Evolutionary conservation across 345 rosid species (phyloP), one percentile per base, ranked within the genome.

Genomic region (Trapa bicornis): DNA sequence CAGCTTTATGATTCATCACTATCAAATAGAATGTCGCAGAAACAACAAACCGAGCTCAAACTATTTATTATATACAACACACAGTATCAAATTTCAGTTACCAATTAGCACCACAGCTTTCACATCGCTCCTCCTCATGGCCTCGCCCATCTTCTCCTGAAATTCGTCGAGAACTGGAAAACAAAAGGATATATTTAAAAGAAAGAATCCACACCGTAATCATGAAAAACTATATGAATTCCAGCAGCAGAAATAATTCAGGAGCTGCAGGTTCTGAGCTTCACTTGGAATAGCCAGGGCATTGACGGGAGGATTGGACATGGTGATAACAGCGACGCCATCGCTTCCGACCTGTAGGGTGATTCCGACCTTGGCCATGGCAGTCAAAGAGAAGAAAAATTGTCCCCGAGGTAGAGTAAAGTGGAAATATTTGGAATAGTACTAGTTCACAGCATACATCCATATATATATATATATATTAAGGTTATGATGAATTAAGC

Each of bases 271-370:
- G 35, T 3, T 10, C 6, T 41, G 15, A 11, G 68, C 32, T 70
- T 75, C 71, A 93, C 98, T 78, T 65, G 90, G 83, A 73, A 87
- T 70, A 11, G 96, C 89, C 41, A 93, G 52, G 71, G 97, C 90
- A 73, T 90, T 93, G 65, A 93, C 98, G n/a, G 98, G 97, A 75
- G 98, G 98, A 76, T 93, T 88, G 45, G 77, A 80, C 72, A 93
- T 83, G 77, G 96, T 82, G 74, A 93, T 72, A 61, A 93, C 79
- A 0, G 98, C 97, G 67, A 93, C 97, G 75, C 96, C 98, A 68
- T 90, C 98, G 82, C 68, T 66, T 29, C 98, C 96, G 45, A 93
- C 85, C 38, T 88, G 90, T 79, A 93, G 67, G 67, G 82, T 77
- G 6, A 88, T 92, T 57, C 75, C 73, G 60, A 77, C 72, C 70